Conservation (phyloP, 441 rosid genomes). For the Croton laevigatus region DNA sequence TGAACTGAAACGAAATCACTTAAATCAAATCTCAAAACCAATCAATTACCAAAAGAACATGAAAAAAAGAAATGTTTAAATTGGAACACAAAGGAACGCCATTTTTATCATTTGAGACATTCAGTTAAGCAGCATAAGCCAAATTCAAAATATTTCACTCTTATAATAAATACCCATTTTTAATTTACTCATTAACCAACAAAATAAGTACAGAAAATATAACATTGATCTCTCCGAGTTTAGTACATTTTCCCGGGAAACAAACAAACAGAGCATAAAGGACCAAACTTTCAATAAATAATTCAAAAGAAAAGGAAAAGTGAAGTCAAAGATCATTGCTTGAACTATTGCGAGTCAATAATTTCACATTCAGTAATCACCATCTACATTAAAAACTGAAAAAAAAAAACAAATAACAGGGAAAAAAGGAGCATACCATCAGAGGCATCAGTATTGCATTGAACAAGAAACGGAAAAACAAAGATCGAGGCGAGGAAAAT, state of each 20-base stretch:
- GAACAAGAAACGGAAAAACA: conserved; percentile 38
- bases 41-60: background rate
- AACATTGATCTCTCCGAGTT: conserved; percentile 3
- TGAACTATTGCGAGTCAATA: conserved; percentile 13
- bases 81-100: background rate
- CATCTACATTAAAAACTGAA: conserved; percentile 16
- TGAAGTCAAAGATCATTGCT: conserved; percentile 24
- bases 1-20: conserved; percentile 49
- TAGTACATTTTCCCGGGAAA: conserved; percentile 27
- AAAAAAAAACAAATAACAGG: conserved; percentile 16
- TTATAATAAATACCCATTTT: background rate
- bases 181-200: background rate
- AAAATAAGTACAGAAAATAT: background rate
- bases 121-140: background rate
- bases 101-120: conserved; percentile 10
- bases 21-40: background rate
- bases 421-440: conserved; percentile 51
- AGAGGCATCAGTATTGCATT: conserved; percentile 65
- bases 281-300: conserved; percentile 12
- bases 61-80: background rate
- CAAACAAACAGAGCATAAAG: conserved; percentile 28
- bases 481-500: conserved; percentile 32
- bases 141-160: background rate
- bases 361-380: conserved; percentile 21
- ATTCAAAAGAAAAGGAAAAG: background rate